phyloP scores from a whole-genome alignment of 441 rosid species.

The Populus hybrid region DNA sequence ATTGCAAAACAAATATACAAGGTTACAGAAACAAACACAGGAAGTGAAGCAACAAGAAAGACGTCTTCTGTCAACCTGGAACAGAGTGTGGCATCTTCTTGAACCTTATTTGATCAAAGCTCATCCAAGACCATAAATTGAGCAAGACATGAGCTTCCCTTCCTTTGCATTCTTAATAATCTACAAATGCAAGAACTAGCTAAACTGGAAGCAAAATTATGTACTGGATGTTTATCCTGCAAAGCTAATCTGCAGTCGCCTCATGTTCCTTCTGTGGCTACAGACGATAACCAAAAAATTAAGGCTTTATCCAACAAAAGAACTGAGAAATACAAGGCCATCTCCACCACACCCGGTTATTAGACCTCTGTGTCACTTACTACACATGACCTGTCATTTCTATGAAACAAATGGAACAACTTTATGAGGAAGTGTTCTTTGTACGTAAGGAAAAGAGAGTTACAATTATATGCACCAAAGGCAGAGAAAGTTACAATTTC shows the following conservation, averaged over 20 bases:
- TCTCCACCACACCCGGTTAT: background rate
- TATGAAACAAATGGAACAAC: background rate
- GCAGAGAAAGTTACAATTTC: background rate
- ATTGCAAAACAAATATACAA: background rate
- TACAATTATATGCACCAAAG: too few species aligned
- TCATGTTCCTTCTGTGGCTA: conserved; percentile 25
- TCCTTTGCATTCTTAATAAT: background rate
- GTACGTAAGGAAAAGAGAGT: background rate
- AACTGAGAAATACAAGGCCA: background rate
- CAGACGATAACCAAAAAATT: conserved; percentile 11
- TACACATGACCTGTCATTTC: background rate
- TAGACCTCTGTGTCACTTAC: background rate
- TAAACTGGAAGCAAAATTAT: conserved; percentile 3
- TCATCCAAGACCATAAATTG: background rate
- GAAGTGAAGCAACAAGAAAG: background rate
- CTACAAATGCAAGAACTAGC: background rate
- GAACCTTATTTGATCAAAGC: background rate
- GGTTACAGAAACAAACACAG: background rate
- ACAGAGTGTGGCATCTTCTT: background rate
- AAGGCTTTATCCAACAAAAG: background rate
- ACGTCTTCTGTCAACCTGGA: background rate
- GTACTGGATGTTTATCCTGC: background rate
- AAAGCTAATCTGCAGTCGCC: conserved; percentile 13
- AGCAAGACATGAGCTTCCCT: background rate
- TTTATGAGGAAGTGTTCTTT: background rate